These are phyloP conservation scores for Trypanosoma boissoni DNA, from an alignment of 208 protist species.

Conservation along the genomic window DNA sequence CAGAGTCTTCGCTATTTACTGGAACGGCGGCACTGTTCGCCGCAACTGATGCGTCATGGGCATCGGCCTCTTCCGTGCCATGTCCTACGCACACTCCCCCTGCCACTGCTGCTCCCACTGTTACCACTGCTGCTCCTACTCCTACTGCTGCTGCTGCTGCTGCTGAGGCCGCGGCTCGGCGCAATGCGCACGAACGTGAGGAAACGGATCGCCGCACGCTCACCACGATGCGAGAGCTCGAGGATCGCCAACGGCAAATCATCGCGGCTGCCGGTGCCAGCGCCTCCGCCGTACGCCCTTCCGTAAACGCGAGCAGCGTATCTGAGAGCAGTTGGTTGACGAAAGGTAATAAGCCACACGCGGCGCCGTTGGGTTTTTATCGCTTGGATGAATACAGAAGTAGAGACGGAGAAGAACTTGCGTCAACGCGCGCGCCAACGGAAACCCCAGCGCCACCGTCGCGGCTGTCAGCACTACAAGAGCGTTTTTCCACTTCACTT, in stretches of 20 bases:
- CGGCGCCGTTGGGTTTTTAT: too few species aligned
- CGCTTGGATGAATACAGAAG: background rate
- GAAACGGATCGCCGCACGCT: constrained; percentile 1
- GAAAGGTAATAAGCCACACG: too few species aligned
- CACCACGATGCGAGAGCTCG: background rate
- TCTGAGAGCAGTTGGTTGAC: too few species aligned
- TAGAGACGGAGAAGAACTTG: background rate
- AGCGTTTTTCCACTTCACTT: constrained; percentile 12
- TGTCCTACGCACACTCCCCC: background rate
- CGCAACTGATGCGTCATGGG: too few species aligned
- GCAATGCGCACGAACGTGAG: constrained; percentile 3
- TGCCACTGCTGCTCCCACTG: background rate
- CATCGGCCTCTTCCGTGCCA: background rate
- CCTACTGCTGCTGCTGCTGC: background rate
- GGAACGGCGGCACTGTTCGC: too few species aligned
- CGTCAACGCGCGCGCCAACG: constrained; percentile 14
- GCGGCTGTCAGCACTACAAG: constrained; percentile 10
- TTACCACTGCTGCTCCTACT: background rate
- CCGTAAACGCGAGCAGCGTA: constrained; percentile 5
- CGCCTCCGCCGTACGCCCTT: background rate
- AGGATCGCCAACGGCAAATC: constrained; percentile 7
- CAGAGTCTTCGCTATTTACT: constrained; percentile 4
- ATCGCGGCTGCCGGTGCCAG: background rate
- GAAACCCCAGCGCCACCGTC: constrained; percentile 11
- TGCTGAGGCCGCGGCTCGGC: background rate